Conservation (phyloP, 371 early-diverging fungal genomes). For the Syncephalis fuscata region DNA sequence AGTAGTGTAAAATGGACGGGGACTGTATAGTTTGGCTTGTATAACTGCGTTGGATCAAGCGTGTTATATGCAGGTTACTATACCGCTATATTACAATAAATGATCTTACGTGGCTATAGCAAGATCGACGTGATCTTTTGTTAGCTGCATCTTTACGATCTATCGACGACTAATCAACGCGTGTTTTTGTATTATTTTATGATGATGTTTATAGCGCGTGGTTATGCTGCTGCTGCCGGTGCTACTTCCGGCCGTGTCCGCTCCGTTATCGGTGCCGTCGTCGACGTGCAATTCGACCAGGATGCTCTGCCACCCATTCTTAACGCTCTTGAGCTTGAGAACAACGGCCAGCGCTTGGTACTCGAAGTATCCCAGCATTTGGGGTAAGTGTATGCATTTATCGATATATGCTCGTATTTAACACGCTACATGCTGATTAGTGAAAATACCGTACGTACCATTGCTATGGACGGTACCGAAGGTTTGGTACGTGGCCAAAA, state of each 20-base stretch:
- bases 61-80: too few species aligned
- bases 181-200: not conserved
- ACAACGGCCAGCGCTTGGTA: conserved; percentile 74
- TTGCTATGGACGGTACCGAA: conserved; percentile 93
- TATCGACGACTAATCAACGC: not conserved
- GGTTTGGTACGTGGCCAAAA: conserved; percentile 95
- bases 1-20: too few species aligned
- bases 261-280: conserved; percentile 94
- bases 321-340: conserved; percentile 91
- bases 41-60: too few species aligned
- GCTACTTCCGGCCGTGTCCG: conserved; percentile 41
- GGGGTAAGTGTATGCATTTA: conserved; percentile 22
- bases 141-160: too few species aligned
- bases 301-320: conserved; percentile 87
- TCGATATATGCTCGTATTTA: not conserved
- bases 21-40: too few species aligned
- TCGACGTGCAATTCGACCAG: conserved; percentile 92
- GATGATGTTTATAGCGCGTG: conserved; percentile 11
- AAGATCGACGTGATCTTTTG: too few species aligned
- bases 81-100: too few species aligned
- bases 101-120: too few species aligned
- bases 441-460: conserved; percentile 96
- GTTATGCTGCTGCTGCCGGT: conserved; percentile 19
- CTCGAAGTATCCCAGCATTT: conserved; percentile 94
- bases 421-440: conserved; percentile 17